Percentiles rank a stretch among this genome's conserved stretches.
These are phyloP conservation scores for Apiospora malaysiana DNA, from an alignment of 2,329 filamentous ascomycete species.

Conservation along the genomic window DNA sequence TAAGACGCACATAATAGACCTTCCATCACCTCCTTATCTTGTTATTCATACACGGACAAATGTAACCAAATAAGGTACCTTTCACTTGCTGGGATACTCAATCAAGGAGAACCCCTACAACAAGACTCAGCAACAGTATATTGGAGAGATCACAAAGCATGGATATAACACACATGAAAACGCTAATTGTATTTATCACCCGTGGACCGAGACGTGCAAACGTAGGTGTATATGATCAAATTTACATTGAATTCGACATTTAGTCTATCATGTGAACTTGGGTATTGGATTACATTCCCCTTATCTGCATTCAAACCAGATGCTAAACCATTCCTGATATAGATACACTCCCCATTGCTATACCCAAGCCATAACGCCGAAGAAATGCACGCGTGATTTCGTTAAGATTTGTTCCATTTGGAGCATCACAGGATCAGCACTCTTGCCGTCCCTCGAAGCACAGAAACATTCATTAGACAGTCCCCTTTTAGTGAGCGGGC, in stretches of 20 bases:
- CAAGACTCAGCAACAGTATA: too few relatives aligned
- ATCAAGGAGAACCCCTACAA: too few relatives aligned
- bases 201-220: background rate
- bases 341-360: background rate
- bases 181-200: too few relatives aligned
- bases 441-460: background rate
- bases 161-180: too few relatives aligned
- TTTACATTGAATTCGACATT: background rate
- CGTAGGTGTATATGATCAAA: background rate
- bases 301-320: background rate
- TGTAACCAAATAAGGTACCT: too few relatives aligned
- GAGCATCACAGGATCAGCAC: background rate
- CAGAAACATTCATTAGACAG: background rate
- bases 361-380: slow-evolving; percentile 16
- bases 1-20: too few relatives aligned
- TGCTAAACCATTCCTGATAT: background rate
- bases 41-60: too few relatives aligned
- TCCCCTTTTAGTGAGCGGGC: background rate
- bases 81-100: too few relatives aligned
- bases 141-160: too few relatives aligned
- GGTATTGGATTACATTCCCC: background rate
- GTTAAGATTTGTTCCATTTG: background rate
- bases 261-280: background rate
- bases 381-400: slow-evolving; percentile 11
- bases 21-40: too few relatives aligned